Conservation (phyloP, 2,329 filamentous ascomycete species). For the Teratosphaeria epicoccoides region DNA sequence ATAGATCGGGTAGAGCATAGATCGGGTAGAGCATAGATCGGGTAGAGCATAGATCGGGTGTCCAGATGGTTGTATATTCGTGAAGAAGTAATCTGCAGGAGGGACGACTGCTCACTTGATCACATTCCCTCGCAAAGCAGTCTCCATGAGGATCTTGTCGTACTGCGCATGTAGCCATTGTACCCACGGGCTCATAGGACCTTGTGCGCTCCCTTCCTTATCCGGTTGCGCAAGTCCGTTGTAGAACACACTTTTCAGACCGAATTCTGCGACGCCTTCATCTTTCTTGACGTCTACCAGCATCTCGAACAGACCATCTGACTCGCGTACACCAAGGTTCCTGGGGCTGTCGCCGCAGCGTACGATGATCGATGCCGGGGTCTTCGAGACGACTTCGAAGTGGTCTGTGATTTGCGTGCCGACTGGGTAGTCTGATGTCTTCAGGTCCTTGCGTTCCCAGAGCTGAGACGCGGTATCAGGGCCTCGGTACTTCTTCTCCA, state of each 20-base stretch:
- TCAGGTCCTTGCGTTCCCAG: conserved; percentile 49
- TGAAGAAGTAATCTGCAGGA: background rate
- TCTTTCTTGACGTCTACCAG: conserved; percentile 49
- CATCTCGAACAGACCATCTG: conserved; percentile 59
- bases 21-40: background rate
- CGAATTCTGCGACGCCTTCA: conserved; percentile 50
- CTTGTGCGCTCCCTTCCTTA: conserved; percentile 20
- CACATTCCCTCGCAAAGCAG: conserved; percentile 32
- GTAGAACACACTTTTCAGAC: conserved; percentile 55
- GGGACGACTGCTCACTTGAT: conserved; percentile 13
- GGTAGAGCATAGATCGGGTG: background rate
- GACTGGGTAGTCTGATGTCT: conserved; percentile 46
- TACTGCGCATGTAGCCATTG: conserved; percentile 46
- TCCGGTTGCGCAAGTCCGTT: conserved; percentile 35
- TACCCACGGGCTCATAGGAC: conserved; percentile 38
- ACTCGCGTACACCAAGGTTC: conserved; percentile 40
- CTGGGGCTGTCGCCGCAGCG: conserved; percentile 57
- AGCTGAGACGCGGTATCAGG: conserved; percentile 49
- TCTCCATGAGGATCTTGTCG: conserved; percentile 48
- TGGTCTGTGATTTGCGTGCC: conserved; percentile 59
- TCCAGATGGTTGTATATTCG: background rate
- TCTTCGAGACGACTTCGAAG: conserved; percentile 60
- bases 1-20: background rate
- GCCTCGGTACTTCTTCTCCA: conserved; percentile 48
- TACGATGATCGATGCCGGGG: conserved; percentile 48